Evolutionary conservation across 148 eudicot genomes (phyloP).

Genomic region (Cornus kousa): DNA sequence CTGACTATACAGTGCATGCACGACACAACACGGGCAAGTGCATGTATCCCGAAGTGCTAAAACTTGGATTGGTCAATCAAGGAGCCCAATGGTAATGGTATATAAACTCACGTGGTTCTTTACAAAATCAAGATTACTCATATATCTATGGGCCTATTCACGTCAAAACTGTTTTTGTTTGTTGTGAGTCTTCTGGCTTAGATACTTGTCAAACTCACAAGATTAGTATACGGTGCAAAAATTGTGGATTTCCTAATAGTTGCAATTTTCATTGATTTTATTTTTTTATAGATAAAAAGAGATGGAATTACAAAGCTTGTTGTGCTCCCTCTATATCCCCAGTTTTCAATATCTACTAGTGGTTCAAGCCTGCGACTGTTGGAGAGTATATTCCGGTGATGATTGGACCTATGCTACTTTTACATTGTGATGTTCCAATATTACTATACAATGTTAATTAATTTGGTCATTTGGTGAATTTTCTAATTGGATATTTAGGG

Average conservation of each 20-base stretch:
- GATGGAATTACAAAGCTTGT: slow-evolving; percentile 90
- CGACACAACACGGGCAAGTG: too few species aligned
- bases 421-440: background rate
- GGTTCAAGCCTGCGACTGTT: slow-evolving; percentile 95
- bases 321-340: slow-evolving; percentile 98
- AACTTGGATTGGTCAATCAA: too few species aligned
- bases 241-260: background rate
- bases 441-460: background rate
- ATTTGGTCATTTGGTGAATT: background rate
- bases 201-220: background rate
- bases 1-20: too few species aligned
- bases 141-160: too few species aligned
- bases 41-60: too few species aligned
- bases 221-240: background rate
- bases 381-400: slow-evolving; percentile 91
- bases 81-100: too few species aligned
- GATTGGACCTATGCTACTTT: slow-evolving; percentile 4
- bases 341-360: slow-evolving; percentile 96
- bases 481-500: slow-evolving; percentile 41
- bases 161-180: background rate
- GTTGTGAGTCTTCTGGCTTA: background rate
- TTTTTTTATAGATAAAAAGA: slow-evolving; percentile 59
- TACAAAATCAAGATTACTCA: too few species aligned
- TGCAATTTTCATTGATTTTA: background rate
- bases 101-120: too few species aligned